Conservation (phyloP, 495 filamentous ascomycete genomes). For the Penicillium subrubescens region DNA sequence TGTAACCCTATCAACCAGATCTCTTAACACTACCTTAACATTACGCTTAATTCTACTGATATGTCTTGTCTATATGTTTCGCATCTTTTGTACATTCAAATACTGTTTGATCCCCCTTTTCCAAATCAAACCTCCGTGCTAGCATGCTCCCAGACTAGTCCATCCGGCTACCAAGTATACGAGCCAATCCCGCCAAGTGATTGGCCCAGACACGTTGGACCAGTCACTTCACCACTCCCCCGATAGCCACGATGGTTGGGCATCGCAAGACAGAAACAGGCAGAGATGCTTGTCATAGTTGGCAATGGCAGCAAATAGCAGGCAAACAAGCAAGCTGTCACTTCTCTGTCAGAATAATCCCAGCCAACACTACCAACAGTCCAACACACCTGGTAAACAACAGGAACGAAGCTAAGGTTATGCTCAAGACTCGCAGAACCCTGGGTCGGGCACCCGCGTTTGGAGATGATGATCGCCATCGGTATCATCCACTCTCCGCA, state of each 20-base stretch:
- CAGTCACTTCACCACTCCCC: background rate
- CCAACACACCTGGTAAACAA: background rate
- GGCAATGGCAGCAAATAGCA: background rate
- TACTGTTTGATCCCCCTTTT: background rate
- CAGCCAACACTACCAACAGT: background rate
- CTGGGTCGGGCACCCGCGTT: slow-evolving; percentile 16
- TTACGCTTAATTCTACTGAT: too few species aligned
- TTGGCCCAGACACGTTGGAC: background rate
- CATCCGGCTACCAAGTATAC: background rate
- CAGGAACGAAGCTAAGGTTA: background rate
- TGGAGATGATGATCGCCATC: slow-evolving; percentile 29
- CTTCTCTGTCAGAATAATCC: background rate
- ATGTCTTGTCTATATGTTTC: too few species aligned
- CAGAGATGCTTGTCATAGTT: background rate
- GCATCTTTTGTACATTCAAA: background rate
- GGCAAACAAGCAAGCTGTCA: background rate
- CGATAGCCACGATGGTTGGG: background rate
- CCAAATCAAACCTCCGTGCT: background rate
- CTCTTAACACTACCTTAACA: too few species aligned
- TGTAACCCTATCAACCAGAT: too few species aligned
- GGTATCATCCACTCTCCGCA: slow-evolving; percentile 27
- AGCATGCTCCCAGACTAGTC: background rate
- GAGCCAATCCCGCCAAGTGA: background rate
- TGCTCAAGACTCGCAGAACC: slow-evolving; percentile 6
- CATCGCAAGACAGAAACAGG: background rate